Base-by-base conservation (phyloP, 139 green algal genomes). In the Chlorella sorokiniana region DNA sequence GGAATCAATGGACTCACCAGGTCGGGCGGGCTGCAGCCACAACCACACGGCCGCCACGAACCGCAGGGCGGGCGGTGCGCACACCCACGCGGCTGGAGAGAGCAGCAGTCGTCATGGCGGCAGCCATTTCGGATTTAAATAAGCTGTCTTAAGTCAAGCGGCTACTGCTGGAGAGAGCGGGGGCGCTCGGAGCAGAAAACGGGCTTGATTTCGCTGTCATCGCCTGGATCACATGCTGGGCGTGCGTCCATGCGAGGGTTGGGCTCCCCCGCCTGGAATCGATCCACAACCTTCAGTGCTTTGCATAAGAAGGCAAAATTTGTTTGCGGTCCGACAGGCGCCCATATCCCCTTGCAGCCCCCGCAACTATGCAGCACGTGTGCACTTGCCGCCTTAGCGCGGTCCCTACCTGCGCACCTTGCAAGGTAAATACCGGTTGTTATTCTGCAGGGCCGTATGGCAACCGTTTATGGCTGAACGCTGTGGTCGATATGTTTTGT, bases 11-110 rank as follows among this genome's bases (percentile, higher is more conserved):
- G 37, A 63, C 70, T 29, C 70, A 77, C 70, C 70, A 77, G 70
- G 70, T 77, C 14, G 70, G 70, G 70, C 70, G 70, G 2, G 70
- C 45, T 4, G 70, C 70, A 35, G 70, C 70, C 45, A 77, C 70
- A 16, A 73, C 67, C 38, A 73, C 37, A 38, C 67, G 37, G 23
- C 38, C 3, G 33, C 14, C 33, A 27, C 67, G 11, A 9, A 16
- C 38, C 29, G 67, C 14, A 38, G 69, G 45, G 41, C 69, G 69
- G 42, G 38, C 42, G 27, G 41, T 10, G 29, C 65, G 65, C 35
- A 27, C 35, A 16, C 41, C 70, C 38, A 77, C 70, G 37, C 70
- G 70, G 70, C 70, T 77, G 44, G 51, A 38, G 14, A 77, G 70
- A n/a, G 70, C 56, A n/a, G n/a, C n/a, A 22, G 18, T 33, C 56